Percentiles rank a stretch among this genome's conserved stretches.
Evolutionary conservation across 257 asterid species (phyloP).

Genomic region (Cynanchum wilfordii): DNA sequence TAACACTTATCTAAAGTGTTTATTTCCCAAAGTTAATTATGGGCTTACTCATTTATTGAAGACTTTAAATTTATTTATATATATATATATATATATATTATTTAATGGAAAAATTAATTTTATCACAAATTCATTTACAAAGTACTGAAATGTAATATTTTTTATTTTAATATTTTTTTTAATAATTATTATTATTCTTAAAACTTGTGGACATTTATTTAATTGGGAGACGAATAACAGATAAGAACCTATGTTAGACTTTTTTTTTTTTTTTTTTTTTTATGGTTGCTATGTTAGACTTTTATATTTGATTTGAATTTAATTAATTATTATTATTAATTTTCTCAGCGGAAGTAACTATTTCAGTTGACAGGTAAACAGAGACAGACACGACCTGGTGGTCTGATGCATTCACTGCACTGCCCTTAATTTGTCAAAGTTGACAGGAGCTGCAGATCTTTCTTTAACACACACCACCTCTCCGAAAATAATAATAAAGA

Average conservation of each 20-base stretch:
- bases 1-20: too few relatives aligned
- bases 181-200: too few relatives aligned
- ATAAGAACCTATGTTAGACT: too few relatives aligned
- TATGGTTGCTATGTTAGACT: too few relatives aligned
- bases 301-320: too few relatives aligned
- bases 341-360: background rate
- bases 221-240: too few relatives aligned
- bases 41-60: background rate
- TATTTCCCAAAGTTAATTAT: background rate
- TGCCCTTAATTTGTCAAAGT: conserved; percentile 56
- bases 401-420: conserved; percentile 47
- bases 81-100: too few relatives aligned
- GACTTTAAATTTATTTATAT: too few relatives aligned
- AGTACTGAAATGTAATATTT: background rate
- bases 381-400: conserved; percentile 28
- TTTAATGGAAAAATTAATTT: background rate
- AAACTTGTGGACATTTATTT: too few relatives aligned
- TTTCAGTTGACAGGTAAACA: conserved; percentile 8
- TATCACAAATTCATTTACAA: too few relatives aligned
- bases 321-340: background rate
- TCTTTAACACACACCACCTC: conserved; percentile 15
- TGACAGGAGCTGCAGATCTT: conserved; percentile 21
- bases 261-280: background rate
- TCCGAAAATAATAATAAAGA: too few relatives aligned
- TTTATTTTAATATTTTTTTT: too few relatives aligned